phyloP scores from a whole-genome alignment of 306 rosid genomes.

The Vigna nakashimae region DNA sequence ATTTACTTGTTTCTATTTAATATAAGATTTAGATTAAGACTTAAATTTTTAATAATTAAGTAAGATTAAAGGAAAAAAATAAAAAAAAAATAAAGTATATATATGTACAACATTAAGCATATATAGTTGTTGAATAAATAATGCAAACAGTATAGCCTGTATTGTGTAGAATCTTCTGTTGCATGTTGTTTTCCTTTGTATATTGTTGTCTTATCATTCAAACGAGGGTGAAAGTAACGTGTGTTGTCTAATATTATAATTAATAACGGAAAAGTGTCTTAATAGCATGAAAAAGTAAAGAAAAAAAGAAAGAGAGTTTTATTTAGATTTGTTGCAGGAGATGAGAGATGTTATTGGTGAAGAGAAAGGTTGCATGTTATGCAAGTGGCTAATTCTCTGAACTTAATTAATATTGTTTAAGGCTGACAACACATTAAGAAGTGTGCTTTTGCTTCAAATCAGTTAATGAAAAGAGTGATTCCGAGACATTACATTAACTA shows the following conservation, averaged over 20 bases:
- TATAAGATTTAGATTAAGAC: too few species aligned
- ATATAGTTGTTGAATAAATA: background rate
- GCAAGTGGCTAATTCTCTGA: background rate
- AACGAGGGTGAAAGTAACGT: too few species aligned
- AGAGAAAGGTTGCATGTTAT: background rate
- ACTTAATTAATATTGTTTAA: background rate
- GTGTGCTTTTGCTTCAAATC: background rate
- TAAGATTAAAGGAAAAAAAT: too few species aligned
- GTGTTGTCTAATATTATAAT: background rate
- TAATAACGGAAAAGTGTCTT: too few species aligned
- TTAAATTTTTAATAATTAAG: too few species aligned
- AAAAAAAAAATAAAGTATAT: too few species aligned
- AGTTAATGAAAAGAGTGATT: background rate
- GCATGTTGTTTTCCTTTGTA: background rate
- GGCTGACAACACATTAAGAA: background rate
- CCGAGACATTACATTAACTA: background rate
- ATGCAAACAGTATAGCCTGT: background rate
- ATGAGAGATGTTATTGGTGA: background rate
- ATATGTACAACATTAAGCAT: background rate
- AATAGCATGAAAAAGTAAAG: too few species aligned
- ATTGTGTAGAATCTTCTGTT: background rate
- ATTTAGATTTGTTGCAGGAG: background rate
- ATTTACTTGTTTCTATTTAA: too few species aligned
- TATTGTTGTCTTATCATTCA: background rate
- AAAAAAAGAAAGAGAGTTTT: too few species aligned